Percentiles rank a stretch among this genome's conserved stretches.
These are phyloP conservation scores for Lizonia empirigonia DNA, from an alignment of 2,329 filamentous ascomycete species.

Conservation along the genomic window DNA sequence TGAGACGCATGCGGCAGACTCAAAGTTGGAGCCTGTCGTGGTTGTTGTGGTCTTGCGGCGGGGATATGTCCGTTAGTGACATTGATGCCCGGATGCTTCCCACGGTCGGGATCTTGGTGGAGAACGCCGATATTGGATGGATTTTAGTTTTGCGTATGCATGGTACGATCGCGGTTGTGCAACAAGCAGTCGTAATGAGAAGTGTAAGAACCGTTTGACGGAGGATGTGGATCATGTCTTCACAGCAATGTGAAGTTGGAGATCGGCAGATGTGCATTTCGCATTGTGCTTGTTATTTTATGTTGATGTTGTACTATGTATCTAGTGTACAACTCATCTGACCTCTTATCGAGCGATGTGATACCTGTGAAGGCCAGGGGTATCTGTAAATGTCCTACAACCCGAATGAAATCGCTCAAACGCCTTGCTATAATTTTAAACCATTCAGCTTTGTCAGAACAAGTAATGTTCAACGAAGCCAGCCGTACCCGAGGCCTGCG, in stretches of 20 bases:
- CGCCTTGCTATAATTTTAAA: constrained; percentile 40
- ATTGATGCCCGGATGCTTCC: constrained; percentile 1
- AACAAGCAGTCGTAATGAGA: not conserved
- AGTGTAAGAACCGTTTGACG: not conserved
- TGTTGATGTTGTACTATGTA: constrained; percentile 7
- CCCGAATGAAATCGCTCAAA: constrained; percentile 27
- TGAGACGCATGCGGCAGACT: constrained; percentile 18
- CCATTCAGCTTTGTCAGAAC: constrained; percentile 17
- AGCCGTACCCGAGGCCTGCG: constrained; percentile 46
- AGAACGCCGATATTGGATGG: constrained; percentile 10
- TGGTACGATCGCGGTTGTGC: constrained; percentile 7
- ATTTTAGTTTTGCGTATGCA: constrained; percentile 4
- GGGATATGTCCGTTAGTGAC: constrained; percentile 8
- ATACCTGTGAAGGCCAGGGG: constrained; percentile 37
- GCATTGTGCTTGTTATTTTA: not conserved
- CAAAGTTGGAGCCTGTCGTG: not conserved
- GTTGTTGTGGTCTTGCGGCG: constrained; percentile 1
- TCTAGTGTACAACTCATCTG: constrained; percentile 23
- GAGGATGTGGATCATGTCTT: constrained; percentile 4
- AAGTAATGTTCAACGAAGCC: constrained; percentile 34
- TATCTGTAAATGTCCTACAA: constrained; percentile 31
- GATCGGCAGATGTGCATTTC: not conserved
- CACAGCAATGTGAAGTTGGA: not conserved
- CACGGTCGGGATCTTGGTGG: constrained; percentile 5
- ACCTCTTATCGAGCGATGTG: constrained; percentile 32